Evolutionary conservation across 1,284 basidiomycete species (phyloP).

Genomic region (Malassezia dermatis): DNA sequence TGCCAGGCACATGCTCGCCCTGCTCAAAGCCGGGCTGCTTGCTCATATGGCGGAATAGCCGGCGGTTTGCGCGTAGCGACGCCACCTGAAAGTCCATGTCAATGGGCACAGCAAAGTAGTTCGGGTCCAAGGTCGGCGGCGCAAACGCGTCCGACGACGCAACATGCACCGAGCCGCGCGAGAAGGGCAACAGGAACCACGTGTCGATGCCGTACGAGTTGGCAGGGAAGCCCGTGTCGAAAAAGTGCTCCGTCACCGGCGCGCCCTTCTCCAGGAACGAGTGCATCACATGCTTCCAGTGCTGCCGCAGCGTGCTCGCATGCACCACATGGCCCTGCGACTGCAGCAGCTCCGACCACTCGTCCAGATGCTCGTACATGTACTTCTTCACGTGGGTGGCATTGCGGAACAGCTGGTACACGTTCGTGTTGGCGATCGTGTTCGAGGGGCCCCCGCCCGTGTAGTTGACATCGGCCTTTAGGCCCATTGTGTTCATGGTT

Average conservation of each 20-base stretch:
- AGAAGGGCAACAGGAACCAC: slow-evolving; percentile 37
- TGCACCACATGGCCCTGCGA: slow-evolving; percentile 25
- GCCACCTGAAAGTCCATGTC: slow-evolving; percentile 48
- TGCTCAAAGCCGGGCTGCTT: slow-evolving; percentile 32
- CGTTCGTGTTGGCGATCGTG: slow-evolving; percentile 30
- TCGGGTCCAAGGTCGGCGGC: slow-evolving; percentile 17
- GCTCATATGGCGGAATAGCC: slow-evolving; percentile 34
- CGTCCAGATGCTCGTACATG: slow-evolving; percentile 25
- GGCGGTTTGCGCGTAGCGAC: slow-evolving; percentile 37
- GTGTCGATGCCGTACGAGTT: slow-evolving; percentile 31
- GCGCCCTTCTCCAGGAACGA: slow-evolving; percentile 26
- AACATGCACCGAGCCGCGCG: slow-evolving; percentile 26
- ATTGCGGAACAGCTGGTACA: slow-evolving; percentile 25
- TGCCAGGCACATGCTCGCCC: slow-evolving; percentile 47
- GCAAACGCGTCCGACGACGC: slow-evolving; percentile 20
- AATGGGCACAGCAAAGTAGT: slow-evolving; percentile 47
- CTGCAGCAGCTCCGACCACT: slow-evolving; percentile 26
- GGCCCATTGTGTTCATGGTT: slow-evolving; percentile 43
- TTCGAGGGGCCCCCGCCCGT: slow-evolving; percentile 28
- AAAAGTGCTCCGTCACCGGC: slow-evolving; percentile 32
- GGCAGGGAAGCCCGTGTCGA: slow-evolving; percentile 29
- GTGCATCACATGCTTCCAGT: slow-evolving; percentile 22
- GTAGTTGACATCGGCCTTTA: slow-evolving; percentile 18
- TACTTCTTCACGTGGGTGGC: slow-evolving; percentile 19
- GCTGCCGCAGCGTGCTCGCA: slow-evolving; percentile 20